Percentiles rank a stretch among this genome's conserved stretches.
These are phyloP conservation scores for Marasmius fiardii DNA, from an alignment of 1,284 basidiomycete species.

Conservation along the genomic window DNA sequence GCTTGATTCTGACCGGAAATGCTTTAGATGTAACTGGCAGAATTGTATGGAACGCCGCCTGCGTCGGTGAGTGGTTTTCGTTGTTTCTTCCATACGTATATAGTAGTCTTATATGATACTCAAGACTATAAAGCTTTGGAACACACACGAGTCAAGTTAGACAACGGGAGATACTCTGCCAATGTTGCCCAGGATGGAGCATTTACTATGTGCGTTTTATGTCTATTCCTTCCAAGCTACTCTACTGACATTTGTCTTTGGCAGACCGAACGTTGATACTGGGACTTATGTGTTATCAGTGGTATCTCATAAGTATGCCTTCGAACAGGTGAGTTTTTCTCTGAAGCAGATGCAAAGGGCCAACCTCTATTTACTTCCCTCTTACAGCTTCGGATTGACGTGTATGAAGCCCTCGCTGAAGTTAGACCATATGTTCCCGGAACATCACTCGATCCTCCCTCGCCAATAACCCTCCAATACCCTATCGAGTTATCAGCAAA, in stretches of 20 bases:
- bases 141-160: slow-evolving; percentile 55
- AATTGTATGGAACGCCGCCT: slow-evolving; percentile 63
- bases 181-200: slow-evolving; percentile 53
- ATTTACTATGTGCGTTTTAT: slow-evolving; percentile 57
- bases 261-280: slow-evolving; percentile 57
- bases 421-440: slow-evolving; percentile 65
- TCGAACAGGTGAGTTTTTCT: slow-evolving; percentile 55
- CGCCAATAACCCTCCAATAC: slow-evolving; percentile 58
- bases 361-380: slow-evolving; percentile 10
- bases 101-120: not conserved
- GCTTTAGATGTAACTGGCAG: slow-evolving; percentile 56
- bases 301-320: slow-evolving; percentile 57
- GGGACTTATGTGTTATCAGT: slow-evolving; percentile 71
- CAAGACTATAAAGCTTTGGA: slow-evolving; percentile 47
- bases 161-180: slow-evolving; percentile 51
- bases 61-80: slow-evolving; percentile 44
- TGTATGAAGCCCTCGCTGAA: slow-evolving; percentile 44
- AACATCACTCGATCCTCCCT: slow-evolving; percentile 62
- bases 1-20: slow-evolving; percentile 21
- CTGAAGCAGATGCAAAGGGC: slow-evolving; percentile 4
- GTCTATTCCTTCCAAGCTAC: not conserved
- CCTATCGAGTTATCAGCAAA: slow-evolving; percentile 58
- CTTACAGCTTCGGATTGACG: slow-evolving; percentile 60
- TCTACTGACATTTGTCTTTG: slow-evolving; percentile 9
- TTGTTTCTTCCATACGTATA: not conserved